A percentile compares a stretch with the other conserved stretches of the same genome.
Conservation (phyloP, 768 basidiomycete species). For the Pulveroboletus sp. region DNA sequence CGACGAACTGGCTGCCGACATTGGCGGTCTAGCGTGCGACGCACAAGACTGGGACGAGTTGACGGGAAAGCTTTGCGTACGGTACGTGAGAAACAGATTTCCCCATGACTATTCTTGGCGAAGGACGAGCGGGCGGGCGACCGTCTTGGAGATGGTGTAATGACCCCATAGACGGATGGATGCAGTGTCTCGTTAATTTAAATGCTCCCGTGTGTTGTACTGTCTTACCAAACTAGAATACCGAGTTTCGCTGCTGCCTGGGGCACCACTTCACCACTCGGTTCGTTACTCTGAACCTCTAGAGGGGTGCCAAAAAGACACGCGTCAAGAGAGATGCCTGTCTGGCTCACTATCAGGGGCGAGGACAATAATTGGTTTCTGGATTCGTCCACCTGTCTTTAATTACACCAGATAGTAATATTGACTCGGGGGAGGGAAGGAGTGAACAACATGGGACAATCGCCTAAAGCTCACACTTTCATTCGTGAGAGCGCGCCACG, state of each 20-base stretch:
- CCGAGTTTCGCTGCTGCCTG: too few relatives aligned
- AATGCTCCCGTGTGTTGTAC: too few relatives aligned
- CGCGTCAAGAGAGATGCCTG: too few relatives aligned
- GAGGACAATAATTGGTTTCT: too few relatives aligned
- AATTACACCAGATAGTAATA: background rate
- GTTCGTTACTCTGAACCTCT: too few relatives aligned
- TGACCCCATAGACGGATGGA: background rate
- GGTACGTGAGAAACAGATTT: conserved; percentile 19
- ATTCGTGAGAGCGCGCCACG: background rate
- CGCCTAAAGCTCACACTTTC: background rate
- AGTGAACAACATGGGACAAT: background rate
- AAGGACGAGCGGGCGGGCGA: conserved; percentile 19
- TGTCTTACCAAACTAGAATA: too few relatives aligned
- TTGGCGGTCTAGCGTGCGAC: conserved; percentile 14
- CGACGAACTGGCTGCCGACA: conserved; percentile 12
- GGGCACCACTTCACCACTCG: too few relatives aligned
- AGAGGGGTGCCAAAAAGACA: too few relatives aligned
- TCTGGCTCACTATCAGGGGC: too few relatives aligned
- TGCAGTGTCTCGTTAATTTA: too few relatives aligned
- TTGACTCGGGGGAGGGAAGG: background rate
- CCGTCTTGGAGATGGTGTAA: conserved; percentile 26
- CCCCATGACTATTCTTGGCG: conserved; percentile 23
- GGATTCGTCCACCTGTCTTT: background rate
- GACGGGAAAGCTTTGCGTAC: conserved; percentile 26
- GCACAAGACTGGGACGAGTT: conserved; percentile 32